These are phyloP conservation scores for Fagus crenata DNA, from an alignment of 306 rosid species.

Conservation along the genomic window DNA sequence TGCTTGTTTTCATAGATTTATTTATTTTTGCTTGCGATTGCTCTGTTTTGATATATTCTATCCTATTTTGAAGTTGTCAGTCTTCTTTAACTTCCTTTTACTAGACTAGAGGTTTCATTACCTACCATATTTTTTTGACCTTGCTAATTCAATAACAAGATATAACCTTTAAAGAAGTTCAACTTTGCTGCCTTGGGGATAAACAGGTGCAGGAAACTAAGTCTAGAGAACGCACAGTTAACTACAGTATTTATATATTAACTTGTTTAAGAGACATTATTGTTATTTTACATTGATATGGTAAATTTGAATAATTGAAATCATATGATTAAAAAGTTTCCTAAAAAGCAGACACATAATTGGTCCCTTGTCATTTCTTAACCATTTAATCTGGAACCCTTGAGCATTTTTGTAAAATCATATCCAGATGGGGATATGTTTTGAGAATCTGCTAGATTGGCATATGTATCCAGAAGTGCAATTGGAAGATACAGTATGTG, in stretches of 20 bases:
- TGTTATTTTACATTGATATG: neutral
- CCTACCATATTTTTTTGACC: neutral
- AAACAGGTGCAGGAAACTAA: constrained; percentile 7
- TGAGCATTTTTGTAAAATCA: neutral
- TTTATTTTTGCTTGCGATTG: constrained; percentile 13
- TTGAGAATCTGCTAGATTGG: neutral
- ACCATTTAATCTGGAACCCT: neutral
- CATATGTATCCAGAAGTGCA: neutral
- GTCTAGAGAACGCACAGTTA: neutral
- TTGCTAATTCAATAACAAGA: constrained; percentile 9
- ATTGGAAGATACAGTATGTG: neutral
- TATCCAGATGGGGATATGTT: neutral
- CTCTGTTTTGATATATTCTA: neutral
- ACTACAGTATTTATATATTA: neutral
- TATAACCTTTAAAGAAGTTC: constrained; percentile 2
- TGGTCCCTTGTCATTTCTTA: neutral
- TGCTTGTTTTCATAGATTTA: constrained; percentile 4
- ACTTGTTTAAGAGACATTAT: neutral
- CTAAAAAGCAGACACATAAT: neutral
- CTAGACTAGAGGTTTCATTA: neutral
- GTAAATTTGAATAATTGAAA: neutral
- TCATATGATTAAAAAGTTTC: neutral
- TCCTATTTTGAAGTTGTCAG: neutral
- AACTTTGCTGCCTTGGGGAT: neutral
- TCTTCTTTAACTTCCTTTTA: neutral